Base-by-base conservation (phyloP, 805 yeast genomes). In the Tetrapisispora fleetii region DNA sequence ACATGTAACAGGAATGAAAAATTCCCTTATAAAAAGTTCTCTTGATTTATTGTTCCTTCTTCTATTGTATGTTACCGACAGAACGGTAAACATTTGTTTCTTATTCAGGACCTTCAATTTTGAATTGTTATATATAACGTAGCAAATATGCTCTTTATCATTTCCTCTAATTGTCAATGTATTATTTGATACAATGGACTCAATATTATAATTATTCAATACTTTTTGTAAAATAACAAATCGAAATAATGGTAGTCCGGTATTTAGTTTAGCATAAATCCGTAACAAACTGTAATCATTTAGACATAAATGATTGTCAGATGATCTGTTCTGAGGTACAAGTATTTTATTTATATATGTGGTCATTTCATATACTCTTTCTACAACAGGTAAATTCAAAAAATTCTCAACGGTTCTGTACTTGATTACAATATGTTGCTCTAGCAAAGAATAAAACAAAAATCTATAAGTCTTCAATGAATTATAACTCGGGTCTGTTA, bases 241-340 rank as follows among this genome's bases (percentile, higher is more conserved):
- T 4, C 56, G 38, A 2, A 58, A 27, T 8, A 60, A 43, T 9
- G 58, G 55, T 33, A 54, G 53, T 2, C 66, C 64, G 19, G 43
- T 50, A 3, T 52, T 43, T 32, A 60, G 63, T 7, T 59, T 54
- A 1, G 64, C 52, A 46, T 60, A 63, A 2, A 63, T 50, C 41
- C 66, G 48, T 16, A 58, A 41, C 17, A 63, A 38, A 50, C 59
- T 53, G 37, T 55, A 53, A 44, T 59, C 59, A 35, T 63, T 64
- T 3, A 50, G 22, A 40, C 32, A 47, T 36, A 19, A 39, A 45
- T 28, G 44, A 28, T 11, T 50, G 19, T n/a, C 8, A 17, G 13
- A 8, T 21, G 43, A 8, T 35, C 38, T 30, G 14, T 11, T 13
- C n/a, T 13, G 4, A 6, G n/a, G 5, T 32, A 6, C 10, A 3